Base-by-base conservation (phyloP, 2,329 filamentous ascomycete species). In the Graphilbum sp. region DNA sequence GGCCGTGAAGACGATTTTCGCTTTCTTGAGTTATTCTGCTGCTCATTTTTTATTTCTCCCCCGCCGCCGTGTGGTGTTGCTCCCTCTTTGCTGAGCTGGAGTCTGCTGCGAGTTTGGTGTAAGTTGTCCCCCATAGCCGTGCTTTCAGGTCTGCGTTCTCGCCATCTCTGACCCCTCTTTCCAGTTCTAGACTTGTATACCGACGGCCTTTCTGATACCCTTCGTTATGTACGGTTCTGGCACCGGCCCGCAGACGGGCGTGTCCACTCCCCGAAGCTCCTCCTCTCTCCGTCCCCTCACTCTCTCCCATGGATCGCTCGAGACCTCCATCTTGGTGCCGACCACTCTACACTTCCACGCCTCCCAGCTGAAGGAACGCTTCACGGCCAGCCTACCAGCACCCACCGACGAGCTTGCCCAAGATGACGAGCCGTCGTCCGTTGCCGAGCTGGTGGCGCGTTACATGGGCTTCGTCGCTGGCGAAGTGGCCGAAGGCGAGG, bases 341-440 rank as follows among this genome's bases (percentile, higher is more conserved):
- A 96, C 90, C 50, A 83, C 78, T 53, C 75, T 95, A 46, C 90
- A 98, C 63, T 98, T 92, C 68, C 87, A 90, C 60, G 90, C 90
- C 51, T 81, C 86, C 43, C 84, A 94, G 64, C 70, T 96, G 55
- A 92, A 88, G 68, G 87, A 95, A 51, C 73, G 77, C 48, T 98
- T 98, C 63, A 72, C 76, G 47, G 71, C 82, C 35, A 85, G 78
- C 46, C 72, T 98, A 49, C 92, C 92, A 38, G 69, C 78, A 52
- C 83, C 90, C 41, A 98, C 92, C 56, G 90, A 98, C 57, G 90
- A 98, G 67, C 75, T 96, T 46, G 92, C 90, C 44, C 86, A 88
- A 56, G 92, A 98, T 66, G 90, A 98, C 51, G 92, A 98, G 67
- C 90, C 90, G n/a, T 96, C 90, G 29, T 98, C 92, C 19, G 76